A percentile compares a stretch with the other conserved stretches of the same genome.
Conservation (phyloP, 2,329 filamentous ascomycete species). For the Talaromyces amestolkiae region DNA sequence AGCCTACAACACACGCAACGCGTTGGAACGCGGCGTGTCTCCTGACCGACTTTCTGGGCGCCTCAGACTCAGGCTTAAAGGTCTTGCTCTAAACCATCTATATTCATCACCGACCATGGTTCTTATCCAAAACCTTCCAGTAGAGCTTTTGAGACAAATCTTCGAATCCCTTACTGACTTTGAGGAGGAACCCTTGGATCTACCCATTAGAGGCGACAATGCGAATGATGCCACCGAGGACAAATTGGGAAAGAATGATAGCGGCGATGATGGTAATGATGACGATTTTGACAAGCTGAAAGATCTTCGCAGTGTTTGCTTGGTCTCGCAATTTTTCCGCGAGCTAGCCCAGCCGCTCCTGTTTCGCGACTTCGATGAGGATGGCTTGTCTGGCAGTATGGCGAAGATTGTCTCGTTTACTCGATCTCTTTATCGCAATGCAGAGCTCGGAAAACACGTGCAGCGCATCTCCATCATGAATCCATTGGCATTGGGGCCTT, state of each 20-base stretch:
- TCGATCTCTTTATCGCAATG: constrained; percentile 21
- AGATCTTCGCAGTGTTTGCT: constrained; percentile 22
- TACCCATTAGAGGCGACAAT: background rate
- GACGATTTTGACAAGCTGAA: background rate
- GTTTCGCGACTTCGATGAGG: constrained; percentile 22
- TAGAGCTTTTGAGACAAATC: constrained; percentile 24
- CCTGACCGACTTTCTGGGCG: background rate
- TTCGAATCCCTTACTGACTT: constrained; percentile 16
- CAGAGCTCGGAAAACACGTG: constrained; percentile 23
- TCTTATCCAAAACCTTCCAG: constrained; percentile 23
- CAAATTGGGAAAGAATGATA: background rate
- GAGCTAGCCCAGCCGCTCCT: constrained; percentile 27
- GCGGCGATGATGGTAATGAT: background rate
- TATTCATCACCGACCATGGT: constrained; percentile 19
- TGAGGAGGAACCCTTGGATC: background rate
- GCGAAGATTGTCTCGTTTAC: constrained; percentile 19
- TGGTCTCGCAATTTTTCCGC: constrained; percentile 25
- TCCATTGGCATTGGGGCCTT: no score
- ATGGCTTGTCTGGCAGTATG: background rate
- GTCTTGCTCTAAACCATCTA: background rate
- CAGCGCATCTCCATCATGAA: constrained; percentile 17
- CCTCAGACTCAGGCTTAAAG: background rate
- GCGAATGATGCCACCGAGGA: background rate
- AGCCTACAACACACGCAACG: no score
- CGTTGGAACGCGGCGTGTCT: background rate